These are phyloP conservation scores for Syzygium aromaticum DNA, from an alignment of 345 rosid genomes.

Conservation along the genomic window DNA sequence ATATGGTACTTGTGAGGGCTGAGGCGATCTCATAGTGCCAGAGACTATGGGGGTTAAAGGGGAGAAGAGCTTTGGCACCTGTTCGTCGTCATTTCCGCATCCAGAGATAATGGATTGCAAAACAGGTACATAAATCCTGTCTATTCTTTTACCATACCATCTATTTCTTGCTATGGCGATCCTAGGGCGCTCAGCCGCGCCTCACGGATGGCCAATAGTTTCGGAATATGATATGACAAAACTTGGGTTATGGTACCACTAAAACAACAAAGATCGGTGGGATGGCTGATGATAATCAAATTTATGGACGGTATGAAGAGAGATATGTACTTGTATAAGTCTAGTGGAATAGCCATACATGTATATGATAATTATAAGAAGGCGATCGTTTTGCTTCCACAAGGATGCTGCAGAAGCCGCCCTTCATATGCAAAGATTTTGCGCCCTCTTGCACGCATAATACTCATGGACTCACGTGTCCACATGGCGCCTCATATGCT, in stretches of 20 bases:
- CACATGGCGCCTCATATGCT: conserved; percentile 10
- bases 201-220: too few relatives aligned
- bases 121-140: too few relatives aligned
- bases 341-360: not conserved
- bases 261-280: not conserved
- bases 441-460: not conserved
- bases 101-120: too few relatives aligned
- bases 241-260: not conserved
- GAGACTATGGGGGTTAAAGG: too few relatives aligned
- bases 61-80: too few relatives aligned
- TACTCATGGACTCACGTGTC: not conserved
- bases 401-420: not conserved
- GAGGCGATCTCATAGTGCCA: too few relatives aligned
- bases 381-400: not conserved
- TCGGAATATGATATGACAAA: not conserved
- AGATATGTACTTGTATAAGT: not conserved
- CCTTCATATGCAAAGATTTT: not conserved
- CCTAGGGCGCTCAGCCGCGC: too few relatives aligned
- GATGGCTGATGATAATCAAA: not conserved
- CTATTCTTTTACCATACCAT: too few relatives aligned
- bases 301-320: not conserved
- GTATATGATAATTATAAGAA: not conserved
- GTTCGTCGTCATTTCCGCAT: too few relatives aligned
- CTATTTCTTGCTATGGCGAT: too few relatives aligned
- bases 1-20: too few relatives aligned